These are phyloP conservation scores for Apiospora koreana DNA, from an alignment of 2,329 filamentous ascomycete genomes.

Conservation along the genomic window DNA sequence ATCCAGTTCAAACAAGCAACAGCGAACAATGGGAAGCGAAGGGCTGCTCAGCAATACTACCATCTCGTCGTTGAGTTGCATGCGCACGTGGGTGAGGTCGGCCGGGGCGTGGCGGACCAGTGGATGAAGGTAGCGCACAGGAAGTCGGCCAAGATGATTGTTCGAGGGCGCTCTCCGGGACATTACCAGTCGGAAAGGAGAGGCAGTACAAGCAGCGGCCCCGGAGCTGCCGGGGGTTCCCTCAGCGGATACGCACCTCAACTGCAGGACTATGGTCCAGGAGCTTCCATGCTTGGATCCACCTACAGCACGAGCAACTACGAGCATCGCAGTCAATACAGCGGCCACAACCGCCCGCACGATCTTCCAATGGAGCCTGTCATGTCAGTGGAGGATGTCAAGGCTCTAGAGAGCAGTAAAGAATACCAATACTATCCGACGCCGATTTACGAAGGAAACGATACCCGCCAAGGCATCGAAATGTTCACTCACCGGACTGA, in stretches of 20 bases:
- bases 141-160: constrained; percentile 80
- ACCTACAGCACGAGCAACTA: constrained; percentile 39
- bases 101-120: constrained; percentile 47
- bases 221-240: constrained; percentile 38
- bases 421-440: constrained; percentile 58
- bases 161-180: constrained; percentile 80
- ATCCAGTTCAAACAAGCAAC: constrained; percentile 95
- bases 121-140: constrained; percentile 72
- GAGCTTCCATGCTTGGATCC: constrained; percentile 41
- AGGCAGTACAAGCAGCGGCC: constrained; percentile 68
- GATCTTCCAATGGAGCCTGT: constrained; percentile 48
- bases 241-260: constrained; percentile 47
- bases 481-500: constrained; percentile 46
- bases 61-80: constrained; percentile 86
- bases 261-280: constrained; percentile 39
- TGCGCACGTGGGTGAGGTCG: constrained; percentile 69
- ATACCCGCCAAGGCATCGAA: constrained; percentile 47
- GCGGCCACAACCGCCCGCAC: constrained; percentile 40
- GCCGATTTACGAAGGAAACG: constrained; percentile 50
- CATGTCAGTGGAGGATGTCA: constrained; percentile 21
- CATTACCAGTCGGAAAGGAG: constrained; percentile 75
- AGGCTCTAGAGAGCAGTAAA: constrained; percentile 39
- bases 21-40: constrained; percentile 88
- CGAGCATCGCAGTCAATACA: constrained; percentile 43
- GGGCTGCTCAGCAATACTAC: constrained; percentile 90